Percentiles rank a stretch among this genome's conserved stretches.
These are phyloP conservation scores for Fraxinus greggii DNA, from an alignment of 305 asterid genomes.

Conservation along the genomic window DNA sequence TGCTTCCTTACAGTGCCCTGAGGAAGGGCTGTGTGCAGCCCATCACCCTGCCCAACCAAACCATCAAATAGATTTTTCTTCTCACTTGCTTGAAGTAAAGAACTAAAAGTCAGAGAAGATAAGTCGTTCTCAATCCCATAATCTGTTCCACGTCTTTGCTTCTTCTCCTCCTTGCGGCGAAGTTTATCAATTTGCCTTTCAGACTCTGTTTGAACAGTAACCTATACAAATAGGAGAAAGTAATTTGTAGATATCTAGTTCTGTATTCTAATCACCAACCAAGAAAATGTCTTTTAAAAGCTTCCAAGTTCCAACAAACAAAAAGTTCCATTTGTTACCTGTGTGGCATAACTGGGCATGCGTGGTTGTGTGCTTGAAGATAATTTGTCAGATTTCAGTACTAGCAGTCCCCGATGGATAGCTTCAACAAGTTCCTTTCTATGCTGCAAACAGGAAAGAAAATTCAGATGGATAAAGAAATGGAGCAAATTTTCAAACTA, in stretches of 20 bases:
- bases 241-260: slow-evolving; percentile 18
- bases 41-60: slow-evolving; percentile 85
- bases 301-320: slow-evolving; percentile 14
- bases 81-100: slow-evolving; percentile 90
- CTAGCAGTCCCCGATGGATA: slow-evolving; percentile 69
- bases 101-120: slow-evolving; percentile 65
- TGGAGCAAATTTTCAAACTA: slow-evolving; percentile 7
- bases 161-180: slow-evolving; percentile 93
- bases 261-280: slow-evolving; percentile 20
- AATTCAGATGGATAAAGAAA: slow-evolving; percentile 18
- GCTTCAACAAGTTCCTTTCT: slow-evolving; percentile 84
- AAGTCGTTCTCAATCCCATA: slow-evolving; percentile 66
- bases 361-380: slow-evolving; percentile 58
- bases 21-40: slow-evolving; percentile 76
- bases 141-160: slow-evolving; percentile 75
- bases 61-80: slow-evolving; percentile 76
- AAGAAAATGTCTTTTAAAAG: slow-evolving; percentile 11
- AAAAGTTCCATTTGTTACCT: slow-evolving; percentile 47
- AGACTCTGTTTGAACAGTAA: slow-evolving; percentile 91
- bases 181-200: slow-evolving; percentile 85
- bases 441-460: slow-evolving; percentile 53
- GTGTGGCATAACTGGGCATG: slow-evolving; percentile 93
- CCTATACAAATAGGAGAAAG: slow-evolving; percentile 43
- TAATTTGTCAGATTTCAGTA: slow-evolving; percentile 77
- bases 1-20: slow-evolving; percentile 82